These are phyloP conservation scores for Fusarium sulawesiense DNA, from an alignment of 2,329 filamentous ascomycete species.

Conservation along the genomic window DNA sequence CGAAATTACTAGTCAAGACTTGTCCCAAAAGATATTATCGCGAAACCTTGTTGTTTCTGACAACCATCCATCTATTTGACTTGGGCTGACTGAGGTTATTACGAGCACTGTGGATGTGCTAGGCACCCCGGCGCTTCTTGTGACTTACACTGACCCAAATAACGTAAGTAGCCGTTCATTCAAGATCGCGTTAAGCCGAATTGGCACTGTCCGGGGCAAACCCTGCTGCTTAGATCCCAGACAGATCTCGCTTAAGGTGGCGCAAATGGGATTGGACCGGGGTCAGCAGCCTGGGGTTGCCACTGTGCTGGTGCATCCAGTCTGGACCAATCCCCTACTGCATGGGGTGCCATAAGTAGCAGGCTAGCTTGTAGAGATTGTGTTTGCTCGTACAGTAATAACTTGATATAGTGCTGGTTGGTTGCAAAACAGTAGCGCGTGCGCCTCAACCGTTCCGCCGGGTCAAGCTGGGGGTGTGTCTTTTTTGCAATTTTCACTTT, in stretches of 20 bases:
- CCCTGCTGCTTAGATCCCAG: conserved; percentile 40
- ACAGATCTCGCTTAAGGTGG: conserved; percentile 34
- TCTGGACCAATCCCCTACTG: conserved; percentile 19
- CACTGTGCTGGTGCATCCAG: conserved; percentile 36
- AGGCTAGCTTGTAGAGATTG: conserved; percentile 16
- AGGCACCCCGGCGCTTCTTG: conserved; percentile 13
- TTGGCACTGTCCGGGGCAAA: conserved; percentile 39
- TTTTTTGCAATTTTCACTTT: not conserved
- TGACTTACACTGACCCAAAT: conserved; percentile 29
- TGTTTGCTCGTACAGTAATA: conserved; percentile 28
- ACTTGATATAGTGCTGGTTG: conserved; percentile 18
- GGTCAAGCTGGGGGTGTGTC: conserved; percentile 17
- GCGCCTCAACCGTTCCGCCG: conserved; percentile 32
- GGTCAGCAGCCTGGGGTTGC: conserved; percentile 25
- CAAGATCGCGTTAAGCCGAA: conserved; percentile 41
- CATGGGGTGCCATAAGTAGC: conserved; percentile 7
- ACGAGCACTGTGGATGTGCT: conserved; percentile 17
- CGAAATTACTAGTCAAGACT: not conserved
- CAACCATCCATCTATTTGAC: conserved; percentile 14
- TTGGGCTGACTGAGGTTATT: conserved; percentile 4
- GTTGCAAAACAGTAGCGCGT: conserved; percentile 9
- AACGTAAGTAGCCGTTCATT: conserved; percentile 26
- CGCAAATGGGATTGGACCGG: conserved; percentile 19
- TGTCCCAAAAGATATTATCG: conserved; percentile 7
- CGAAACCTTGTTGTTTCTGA: conserved; percentile 25